Evolutionary conservation across 495 filamentous ascomycete species (phyloP), one percentile per base, ranked within the genome.

Genomic region (Clohesyomyces aquaticus): DNA sequence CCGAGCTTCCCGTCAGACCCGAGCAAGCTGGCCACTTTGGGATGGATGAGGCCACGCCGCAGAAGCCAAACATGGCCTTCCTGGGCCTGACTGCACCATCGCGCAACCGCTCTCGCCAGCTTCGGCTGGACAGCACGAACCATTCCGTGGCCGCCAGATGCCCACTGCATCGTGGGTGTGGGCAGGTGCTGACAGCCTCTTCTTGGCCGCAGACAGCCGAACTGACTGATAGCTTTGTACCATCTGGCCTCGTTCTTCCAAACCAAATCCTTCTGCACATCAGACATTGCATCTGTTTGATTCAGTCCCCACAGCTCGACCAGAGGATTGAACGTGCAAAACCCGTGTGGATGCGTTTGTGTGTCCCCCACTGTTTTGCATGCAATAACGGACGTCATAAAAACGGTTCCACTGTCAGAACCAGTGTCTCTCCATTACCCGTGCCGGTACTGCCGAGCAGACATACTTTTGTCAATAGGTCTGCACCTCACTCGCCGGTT

Each of bases 401-500:
- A 64, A 64, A 64, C 61, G 21, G 28, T 29, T 43, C 54, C 10
- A 38, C 35, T 42, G 18, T 14, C 59, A 49, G 43, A 26, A 23
- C 35, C 60, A 16, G 51, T 48, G 60, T 63, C 60, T 27, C 45
- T 25, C 46, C 22, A 65, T 59, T 65, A 59, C 3, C 55, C 55
- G 55, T 38, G 32, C 14, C 32, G 4, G 35, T 3, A n/a, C 50
- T 21, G 38, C 47, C 53, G 26, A 18, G 49, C 29, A 8, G 48
- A 65, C 26, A 41, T 55, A 27, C 29, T 59, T 65, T 65, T 65
- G 62, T 65, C 62, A 65, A 12, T 59, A 18, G 11, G 45, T 42
- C n/a, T 53, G 61, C 61, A 55, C 4, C 49, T 26, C 29, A 21
- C 27, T n/a, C 29, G 48, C 29, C 35, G 32, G 52, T 47, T 41